A percentile compares a stretch with the other conserved stretches of the same genome.
phyloP scores from a whole-genome alignment of 768 basidiomycete species.

The Lentinula aciculospora region DNA sequence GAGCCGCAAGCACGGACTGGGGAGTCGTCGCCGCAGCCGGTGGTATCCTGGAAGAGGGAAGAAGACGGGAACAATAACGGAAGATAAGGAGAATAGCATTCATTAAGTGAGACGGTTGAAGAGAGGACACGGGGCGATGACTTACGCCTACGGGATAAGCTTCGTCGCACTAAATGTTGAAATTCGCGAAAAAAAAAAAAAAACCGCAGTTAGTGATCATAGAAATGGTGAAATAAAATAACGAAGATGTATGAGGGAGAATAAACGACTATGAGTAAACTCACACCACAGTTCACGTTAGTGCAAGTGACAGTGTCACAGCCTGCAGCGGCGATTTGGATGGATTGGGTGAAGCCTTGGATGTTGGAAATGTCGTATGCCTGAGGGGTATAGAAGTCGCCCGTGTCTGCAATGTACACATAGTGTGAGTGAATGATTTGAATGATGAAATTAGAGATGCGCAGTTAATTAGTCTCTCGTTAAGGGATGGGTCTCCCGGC shows the following conservation, averaged over 20 bases:
- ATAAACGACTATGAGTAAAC: background rate
- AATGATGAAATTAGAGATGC: background rate
- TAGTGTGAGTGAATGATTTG: background rate
- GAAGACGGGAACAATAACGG: background rate
- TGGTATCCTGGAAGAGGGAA: slow-evolving; percentile 21
- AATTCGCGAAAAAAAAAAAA: background rate
- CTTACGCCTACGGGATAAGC: slow-evolving; percentile 5
- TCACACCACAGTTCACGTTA: slow-evolving; percentile 26
- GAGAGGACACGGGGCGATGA: background rate
- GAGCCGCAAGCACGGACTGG: slow-evolving; percentile 31
- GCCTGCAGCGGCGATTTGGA: slow-evolving; percentile 27
- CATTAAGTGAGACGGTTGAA: background rate
- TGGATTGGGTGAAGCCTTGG: slow-evolving; percentile 34
- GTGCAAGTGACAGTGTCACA: slow-evolving; percentile 35
- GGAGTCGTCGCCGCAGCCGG: slow-evolving; percentile 31
- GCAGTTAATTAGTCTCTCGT: too few species aligned
- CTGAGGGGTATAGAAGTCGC: slow-evolving; percentile 17
- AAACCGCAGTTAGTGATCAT: background rate
- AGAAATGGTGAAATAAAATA: background rate
- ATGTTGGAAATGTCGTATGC: slow-evolving; percentile 41
- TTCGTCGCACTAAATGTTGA: slow-evolving; percentile 8
- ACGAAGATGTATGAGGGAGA: too few species aligned
- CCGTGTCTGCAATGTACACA: slow-evolving; percentile 8
- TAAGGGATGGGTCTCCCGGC: too few species aligned
- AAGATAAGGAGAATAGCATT: too few species aligned